Conservation (phyloP, 192 early-diverging fungal genomes). For the Backusella morwellensis region DNA sequence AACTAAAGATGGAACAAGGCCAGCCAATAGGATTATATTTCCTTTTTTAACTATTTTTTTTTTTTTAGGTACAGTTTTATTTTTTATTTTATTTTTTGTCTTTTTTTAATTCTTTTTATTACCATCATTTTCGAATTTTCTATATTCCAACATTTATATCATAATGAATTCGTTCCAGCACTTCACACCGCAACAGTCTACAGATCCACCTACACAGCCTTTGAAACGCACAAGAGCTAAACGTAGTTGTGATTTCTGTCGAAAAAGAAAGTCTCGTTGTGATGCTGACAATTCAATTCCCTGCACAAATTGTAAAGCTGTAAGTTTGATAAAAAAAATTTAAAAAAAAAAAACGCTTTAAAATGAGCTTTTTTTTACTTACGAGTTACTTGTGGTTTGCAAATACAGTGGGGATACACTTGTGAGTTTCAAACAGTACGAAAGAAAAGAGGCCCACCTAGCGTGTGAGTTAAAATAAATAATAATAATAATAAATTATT, state of each 20-base stretch:
- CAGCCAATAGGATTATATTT: not conserved
- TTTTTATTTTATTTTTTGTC: not conserved
- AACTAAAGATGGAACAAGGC: not conserved
- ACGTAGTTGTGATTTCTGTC: slow-evolving; percentile 41
- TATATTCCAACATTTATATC: not conserved
- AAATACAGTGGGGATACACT: slow-evolving; percentile 26
- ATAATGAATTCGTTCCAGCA: not conserved
- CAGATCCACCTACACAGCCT: not conserved
- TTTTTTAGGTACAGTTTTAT: slow-evolving; percentile 6
- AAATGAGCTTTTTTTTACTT: not conserved
- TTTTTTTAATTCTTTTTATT: not conserved
- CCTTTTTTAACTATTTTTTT: not conserved
- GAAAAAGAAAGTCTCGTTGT: slow-evolving; percentile 37
- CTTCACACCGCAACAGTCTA: not conserved
- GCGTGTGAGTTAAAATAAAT: slow-evolving; percentile 21
- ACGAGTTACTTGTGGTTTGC: not conserved
- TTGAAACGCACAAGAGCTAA: slow-evolving; percentile 38
- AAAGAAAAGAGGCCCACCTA: slow-evolving; percentile 33
- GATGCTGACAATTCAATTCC: slow-evolving; percentile 35
- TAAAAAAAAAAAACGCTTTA: not conserved
- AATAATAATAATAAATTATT: not conserved
- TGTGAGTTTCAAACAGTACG: slow-evolving; percentile 33
- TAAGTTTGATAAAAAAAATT: not conserved
- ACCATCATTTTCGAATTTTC: not conserved
- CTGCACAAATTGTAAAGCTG: slow-evolving; percentile 39